Evolutionary conservation across 75 land plant species (phyloP).

Genomic region (Larix kaempferi): DNA sequence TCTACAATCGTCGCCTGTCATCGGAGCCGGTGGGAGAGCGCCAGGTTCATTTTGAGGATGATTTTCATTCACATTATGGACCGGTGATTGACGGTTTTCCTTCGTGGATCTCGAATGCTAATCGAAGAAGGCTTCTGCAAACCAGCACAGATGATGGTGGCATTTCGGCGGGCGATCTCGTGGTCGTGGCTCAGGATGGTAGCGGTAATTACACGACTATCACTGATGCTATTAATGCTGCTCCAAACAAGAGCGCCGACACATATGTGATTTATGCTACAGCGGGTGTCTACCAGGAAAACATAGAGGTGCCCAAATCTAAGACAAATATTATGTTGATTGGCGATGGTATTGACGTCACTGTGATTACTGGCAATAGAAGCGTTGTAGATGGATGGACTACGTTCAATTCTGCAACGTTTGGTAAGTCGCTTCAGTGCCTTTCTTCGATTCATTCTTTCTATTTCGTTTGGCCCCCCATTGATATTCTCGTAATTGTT

Average conservation of each 20-base stretch:
- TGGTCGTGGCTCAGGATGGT: conserved; percentile 53
- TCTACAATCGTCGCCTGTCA: too few relatives aligned
- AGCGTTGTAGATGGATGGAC: conserved; percentile 13
- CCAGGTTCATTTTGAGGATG: too few relatives aligned
- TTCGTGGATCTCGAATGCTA: background rate
- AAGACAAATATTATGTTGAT: conserved; percentile 18
- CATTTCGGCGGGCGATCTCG: conserved; percentile 10
- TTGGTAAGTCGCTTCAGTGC: background rate
- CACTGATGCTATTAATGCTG: conserved; percentile 36
- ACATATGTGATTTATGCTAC: conserved; percentile 23
- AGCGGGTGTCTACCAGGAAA: conserved; percentile 29
- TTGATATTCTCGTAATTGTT: background rate
- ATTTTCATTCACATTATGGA: too few relatives aligned
- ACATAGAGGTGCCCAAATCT: conserved; percentile 9
- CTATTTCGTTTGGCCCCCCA: background rate
- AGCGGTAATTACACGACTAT: conserved; percentile 47
- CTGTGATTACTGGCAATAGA: conserved; percentile 25
- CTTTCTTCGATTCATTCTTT: background rate
- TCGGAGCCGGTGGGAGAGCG: too few relatives aligned
- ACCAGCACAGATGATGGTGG: background rate
- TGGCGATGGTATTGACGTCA: conserved; percentile 24
- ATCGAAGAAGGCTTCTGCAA: background rate
- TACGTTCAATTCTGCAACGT: conserved; percentile 6
- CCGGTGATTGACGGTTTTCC: background rate
- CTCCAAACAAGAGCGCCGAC: conserved; percentile 30